A percentile compares a stretch with the other conserved stretches of the same genome.
These are phyloP conservation scores for Trichosanthes cucumerina DNA, from an alignment of 306 rosid genomes.

Conservation along the genomic window DNA sequence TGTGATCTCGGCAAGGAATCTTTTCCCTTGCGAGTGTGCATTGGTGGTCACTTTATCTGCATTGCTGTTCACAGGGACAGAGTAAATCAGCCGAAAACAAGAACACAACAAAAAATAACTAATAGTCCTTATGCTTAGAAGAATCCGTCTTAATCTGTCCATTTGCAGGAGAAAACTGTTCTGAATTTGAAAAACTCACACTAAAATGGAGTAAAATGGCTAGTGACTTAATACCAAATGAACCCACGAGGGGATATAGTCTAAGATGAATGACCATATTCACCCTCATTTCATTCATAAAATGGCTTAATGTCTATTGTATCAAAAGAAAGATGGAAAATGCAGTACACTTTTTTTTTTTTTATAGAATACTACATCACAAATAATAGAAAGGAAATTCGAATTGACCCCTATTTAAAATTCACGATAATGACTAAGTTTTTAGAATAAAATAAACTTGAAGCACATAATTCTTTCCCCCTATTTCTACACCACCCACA, in stretches of 20 bases:
- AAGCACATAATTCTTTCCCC: background rate
- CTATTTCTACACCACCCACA: background rate
- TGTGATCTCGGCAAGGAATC: conserved; percentile 76
- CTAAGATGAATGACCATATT: background rate
- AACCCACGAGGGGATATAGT: background rate
- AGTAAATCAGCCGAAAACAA: background rate
- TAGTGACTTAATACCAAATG: background rate
- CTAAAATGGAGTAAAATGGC: background rate
- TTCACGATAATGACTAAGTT: background rate
- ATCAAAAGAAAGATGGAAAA: background rate
- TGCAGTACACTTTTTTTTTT: background rate
- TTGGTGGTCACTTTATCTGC: conserved; percentile 84
- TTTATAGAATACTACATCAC: background rate
- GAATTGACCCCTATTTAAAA: background rate
- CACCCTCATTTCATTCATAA: background rate
- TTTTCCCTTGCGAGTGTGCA: conserved; percentile 73
- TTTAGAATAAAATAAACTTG: background rate
- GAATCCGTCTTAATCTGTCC: background rate
- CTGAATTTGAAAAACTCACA: background rate
- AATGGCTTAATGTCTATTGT: background rate
- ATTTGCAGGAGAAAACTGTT: background rate
- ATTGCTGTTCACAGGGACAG: conserved; percentile 34
- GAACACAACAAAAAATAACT: background rate
- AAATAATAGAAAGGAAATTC: background rate
- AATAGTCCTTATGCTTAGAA: background rate